Evolutionary conservation across 108 stramenopile genomes (phyloP).

Genomic region (Discostella pseudostelligera): DNA sequence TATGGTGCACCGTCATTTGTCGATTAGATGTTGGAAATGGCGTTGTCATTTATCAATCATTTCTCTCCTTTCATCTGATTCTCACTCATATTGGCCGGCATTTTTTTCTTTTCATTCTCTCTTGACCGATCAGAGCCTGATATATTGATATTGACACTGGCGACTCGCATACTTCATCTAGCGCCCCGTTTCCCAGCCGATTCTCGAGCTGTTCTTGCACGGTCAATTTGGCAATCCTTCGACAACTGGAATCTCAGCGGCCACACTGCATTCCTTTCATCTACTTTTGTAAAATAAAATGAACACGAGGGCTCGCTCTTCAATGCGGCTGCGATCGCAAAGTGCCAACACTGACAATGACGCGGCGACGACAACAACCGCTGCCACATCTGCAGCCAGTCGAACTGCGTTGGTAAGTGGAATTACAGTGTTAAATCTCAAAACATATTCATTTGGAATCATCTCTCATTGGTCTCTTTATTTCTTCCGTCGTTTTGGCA

Average conservation of each 20-base stretch:
- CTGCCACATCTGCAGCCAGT: slow-evolving; percentile 10
- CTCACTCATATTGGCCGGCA: no score
- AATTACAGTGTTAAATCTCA: not conserved
- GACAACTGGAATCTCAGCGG: not conserved
- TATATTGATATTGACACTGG: no score
- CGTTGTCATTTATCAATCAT: no score
- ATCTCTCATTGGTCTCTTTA: not conserved
- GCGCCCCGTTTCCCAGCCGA: no score
- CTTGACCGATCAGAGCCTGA: no score
- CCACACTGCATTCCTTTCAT: slow-evolving; percentile 16
- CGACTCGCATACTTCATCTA: no score
- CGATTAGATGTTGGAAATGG: no score
- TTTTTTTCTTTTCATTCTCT: no score
- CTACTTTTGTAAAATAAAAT: not conserved
- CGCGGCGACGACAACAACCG: slow-evolving; percentile 1
- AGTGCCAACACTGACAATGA: slow-evolving; percentile 24
- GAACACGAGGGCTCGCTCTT: slow-evolving; percentile 11
- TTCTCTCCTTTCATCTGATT: no score
- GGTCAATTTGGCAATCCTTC: no score
- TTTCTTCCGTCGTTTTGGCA: slow-evolving; percentile 9
- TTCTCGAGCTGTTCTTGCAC: no score
- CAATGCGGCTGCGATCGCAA: slow-evolving; percentile 28
- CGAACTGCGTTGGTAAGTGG: slow-evolving; percentile 35
- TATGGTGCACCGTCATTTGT: no score
- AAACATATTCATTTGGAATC: not conserved